Evolutionary conservation across 345 rosid genomes (phyloP).

Genomic region (Toxicodendron radicans): DNA sequence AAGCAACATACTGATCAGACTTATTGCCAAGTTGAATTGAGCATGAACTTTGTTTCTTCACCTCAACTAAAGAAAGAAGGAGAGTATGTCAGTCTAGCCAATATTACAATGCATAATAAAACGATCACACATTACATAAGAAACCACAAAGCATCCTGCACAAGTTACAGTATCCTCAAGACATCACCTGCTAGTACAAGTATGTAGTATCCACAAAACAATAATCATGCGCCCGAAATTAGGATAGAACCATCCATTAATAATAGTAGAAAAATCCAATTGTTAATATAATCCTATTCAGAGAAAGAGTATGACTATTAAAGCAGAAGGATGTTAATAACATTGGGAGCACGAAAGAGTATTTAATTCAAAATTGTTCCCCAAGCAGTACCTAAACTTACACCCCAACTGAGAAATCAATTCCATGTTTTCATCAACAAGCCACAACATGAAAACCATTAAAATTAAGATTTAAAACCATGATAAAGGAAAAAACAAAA

Average conservation of each 20-base stretch:
- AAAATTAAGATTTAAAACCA: background rate
- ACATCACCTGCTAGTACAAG: no score
- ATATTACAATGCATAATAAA: background rate
- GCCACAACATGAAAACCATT: background rate
- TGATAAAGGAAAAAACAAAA: background rate
- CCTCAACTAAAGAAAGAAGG: constrained; percentile 42
- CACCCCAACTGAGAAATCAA: background rate
- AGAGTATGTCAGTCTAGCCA: background rate
- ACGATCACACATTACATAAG: background rate
- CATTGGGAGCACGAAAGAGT: background rate
- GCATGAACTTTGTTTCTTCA: constrained; percentile 54
- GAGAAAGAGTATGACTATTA: background rate
- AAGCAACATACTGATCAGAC: constrained; percentile 56
- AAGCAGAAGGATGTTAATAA: background rate
- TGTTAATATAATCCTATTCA: background rate
- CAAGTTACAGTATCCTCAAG: background rate
- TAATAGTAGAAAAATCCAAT: background rate
- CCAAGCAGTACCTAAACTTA: background rate
- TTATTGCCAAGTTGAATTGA: constrained; percentile 41
- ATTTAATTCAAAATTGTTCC: background rate
- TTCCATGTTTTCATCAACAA: background rate
- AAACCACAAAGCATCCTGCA: background rate
- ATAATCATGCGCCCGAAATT: background rate
- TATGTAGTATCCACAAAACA: no score
- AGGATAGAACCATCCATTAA: background rate